These are phyloP conservation scores for Starmerella sp. DNA, from an alignment of 805 yeast species.

Conservation along the genomic window DNA sequence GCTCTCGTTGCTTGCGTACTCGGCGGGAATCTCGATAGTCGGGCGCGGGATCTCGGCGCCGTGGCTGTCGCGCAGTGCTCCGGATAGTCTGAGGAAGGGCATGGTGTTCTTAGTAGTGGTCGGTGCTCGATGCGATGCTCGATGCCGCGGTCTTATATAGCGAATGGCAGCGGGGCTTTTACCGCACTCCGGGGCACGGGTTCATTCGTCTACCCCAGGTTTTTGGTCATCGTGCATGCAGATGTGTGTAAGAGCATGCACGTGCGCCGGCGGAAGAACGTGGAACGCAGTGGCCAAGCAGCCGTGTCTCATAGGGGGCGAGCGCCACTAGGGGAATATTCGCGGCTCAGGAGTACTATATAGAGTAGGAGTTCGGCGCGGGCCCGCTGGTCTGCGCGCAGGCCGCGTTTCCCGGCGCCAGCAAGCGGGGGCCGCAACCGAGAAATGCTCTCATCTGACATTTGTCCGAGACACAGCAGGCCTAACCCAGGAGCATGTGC, in stretches of 20 bases:
- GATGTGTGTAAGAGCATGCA: neutral
- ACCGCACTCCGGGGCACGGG: neutral
- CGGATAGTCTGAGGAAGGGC: constrained; percentile 15
- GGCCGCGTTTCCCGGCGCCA: too few species aligned
- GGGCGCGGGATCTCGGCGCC: constrained; percentile 17
- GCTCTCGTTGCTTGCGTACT: neutral
- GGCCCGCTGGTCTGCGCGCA: too few species aligned
- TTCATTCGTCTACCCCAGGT: neutral
- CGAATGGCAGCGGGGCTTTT: neutral
- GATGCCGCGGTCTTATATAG: neutral
- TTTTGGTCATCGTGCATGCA: constrained; percentile 4
- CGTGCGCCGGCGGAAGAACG: neutral
- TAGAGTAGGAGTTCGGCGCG: too few species aligned
- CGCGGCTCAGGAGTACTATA: too few species aligned
- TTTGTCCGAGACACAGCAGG: neutral
- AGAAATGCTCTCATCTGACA: neutral
- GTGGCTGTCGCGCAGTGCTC: constrained; percentile 17
- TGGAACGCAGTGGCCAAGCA: too few species aligned
- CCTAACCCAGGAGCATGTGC: neutral
- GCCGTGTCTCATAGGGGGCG: too few species aligned
- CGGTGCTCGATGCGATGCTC: neutral
- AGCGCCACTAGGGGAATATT: too few species aligned
- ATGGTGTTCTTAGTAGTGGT: neutral
- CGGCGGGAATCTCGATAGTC: constrained; percentile 2
- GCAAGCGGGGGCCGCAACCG: too few species aligned